Percentiles rank a stretch among this genome's conserved stretches.
Conservation (phyloP, 768 basidiomycete genomes). For the Heimioporus sp. region DNA sequence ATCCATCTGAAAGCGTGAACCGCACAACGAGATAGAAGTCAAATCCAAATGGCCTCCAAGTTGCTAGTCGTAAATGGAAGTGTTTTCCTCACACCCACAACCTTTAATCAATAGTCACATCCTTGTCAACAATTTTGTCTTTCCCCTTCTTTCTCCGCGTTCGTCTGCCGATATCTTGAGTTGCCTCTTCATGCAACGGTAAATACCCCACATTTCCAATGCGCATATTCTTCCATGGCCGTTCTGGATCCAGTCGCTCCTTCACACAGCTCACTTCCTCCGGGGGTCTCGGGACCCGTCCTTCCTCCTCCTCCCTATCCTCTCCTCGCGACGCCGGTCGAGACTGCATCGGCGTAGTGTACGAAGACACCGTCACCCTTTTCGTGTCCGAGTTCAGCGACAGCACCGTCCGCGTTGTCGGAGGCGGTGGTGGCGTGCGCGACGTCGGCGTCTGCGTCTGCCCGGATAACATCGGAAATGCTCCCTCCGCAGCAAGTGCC, state of each 20-base stretch:
- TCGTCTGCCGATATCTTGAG: background rate
- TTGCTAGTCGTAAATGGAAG: no score
- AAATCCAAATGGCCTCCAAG: no score
- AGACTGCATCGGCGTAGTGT: slow-evolving; percentile 36
- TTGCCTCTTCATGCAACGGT: slow-evolving; percentile 21
- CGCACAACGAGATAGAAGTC: no score
- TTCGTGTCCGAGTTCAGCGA: slow-evolving; percentile 55
- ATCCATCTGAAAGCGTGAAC: no score
- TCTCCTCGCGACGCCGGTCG: slow-evolving; percentile 36
- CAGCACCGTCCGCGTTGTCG: slow-evolving; percentile 55
- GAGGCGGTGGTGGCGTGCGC: slow-evolving; percentile 14
- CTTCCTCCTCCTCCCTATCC: slow-evolving; percentile 35
- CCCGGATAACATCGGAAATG: slow-evolving; percentile 54
- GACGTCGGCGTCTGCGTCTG: slow-evolving; percentile 9
- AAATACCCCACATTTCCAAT: slow-evolving; percentile 37
- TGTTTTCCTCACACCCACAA: no score
- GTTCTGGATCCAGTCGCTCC: slow-evolving; percentile 20
- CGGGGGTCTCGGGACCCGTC: slow-evolving; percentile 40
- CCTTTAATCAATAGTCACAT: no score
- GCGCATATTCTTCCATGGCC: slow-evolving; percentile 46
- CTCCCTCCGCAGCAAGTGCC: slow-evolving; percentile 50
- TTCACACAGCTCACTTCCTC: slow-evolving; percentile 37
- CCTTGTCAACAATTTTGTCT: background rate
- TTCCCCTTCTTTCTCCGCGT: slow-evolving; percentile 4
- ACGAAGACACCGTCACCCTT: slow-evolving; percentile 54